These are phyloP conservation scores for Tylopilus sp. DNA, from an alignment of 768 basidiomycete species.

Conservation along the genomic window DNA sequence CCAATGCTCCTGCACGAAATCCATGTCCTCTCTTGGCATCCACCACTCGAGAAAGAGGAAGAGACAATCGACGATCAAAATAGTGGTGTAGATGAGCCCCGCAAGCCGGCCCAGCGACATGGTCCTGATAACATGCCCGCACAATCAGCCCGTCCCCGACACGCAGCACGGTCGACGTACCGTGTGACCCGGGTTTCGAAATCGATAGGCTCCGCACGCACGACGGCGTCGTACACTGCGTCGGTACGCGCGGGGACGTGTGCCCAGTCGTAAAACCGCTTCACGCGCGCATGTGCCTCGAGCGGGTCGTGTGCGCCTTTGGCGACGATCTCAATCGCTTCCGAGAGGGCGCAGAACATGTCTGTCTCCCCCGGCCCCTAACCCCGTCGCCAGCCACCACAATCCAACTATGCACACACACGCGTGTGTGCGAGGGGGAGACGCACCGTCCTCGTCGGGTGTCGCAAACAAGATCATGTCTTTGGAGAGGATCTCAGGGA, in stretches of 20 bases:
- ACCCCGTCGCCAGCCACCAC: too few relatives aligned
- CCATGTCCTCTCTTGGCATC: constrained; percentile 72
- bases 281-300: constrained; percentile 72
- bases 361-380: too few relatives aligned
- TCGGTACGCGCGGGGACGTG: constrained; percentile 81
- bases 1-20: constrained; percentile 71
- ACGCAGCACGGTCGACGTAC: too few relatives aligned
- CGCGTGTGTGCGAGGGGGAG: background rate
- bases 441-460: constrained; percentile 88
- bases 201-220: constrained; percentile 58
- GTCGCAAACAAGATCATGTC: constrained; percentile 96
- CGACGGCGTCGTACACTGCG: constrained; percentile 69
- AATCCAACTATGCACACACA: too few relatives aligned
- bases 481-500: constrained; percentile 89
- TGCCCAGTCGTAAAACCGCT: constrained; percentile 84
- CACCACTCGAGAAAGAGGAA: constrained; percentile 88
- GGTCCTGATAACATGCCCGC: constrained; percentile 48
- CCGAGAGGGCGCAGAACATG: constrained; percentile 76
- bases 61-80: constrained; percentile 83
- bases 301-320: constrained; percentile 70
- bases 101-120: constrained; percentile 75
- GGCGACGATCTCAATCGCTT: constrained; percentile 71
- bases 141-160: too few relatives aligned
- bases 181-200: constrained; percentile 75
- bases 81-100: constrained; percentile 85